Evolutionary conservation across 2,329 filamentous ascomycete species (phyloP), one percentile per base, ranked within the genome.

Genomic region (Diaporthe eres): DNA sequence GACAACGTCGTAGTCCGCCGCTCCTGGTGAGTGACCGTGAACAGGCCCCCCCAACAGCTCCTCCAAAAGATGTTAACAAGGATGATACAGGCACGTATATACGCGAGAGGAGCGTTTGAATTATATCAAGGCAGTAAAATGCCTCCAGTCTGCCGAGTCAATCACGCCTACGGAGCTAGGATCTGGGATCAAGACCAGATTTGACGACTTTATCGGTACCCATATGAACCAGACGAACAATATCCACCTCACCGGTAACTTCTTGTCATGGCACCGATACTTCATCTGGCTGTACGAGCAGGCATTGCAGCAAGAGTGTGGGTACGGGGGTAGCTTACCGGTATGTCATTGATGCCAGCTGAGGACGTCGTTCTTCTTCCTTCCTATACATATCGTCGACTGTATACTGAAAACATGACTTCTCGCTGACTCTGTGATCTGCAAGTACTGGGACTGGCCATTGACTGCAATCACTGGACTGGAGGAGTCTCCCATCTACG

Each of bases 201-300:
- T 81, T 4, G 89, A 90, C 78, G 88, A 90, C 75, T 90, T 86
- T 51, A 82, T 88, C 8, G 87, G 84, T 3, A 83, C 84, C 0
- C 88, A 90, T 75, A 85, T 90, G 72, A 86, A 88, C 67, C 84
- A 87, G 77, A 88, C 88, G 0, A 75, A 82, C n/a, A 74, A 67
- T 1, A 88, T 89, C 31, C 88, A 60, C 44, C 42, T 39, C 25
- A 72, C 68, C 5, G 68, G 70, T 1, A 60, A 58, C 9, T 75
- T 75, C 9, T 70, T 75, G 22, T 70, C 60, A 19, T 75, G 73
- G 73, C 73, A 75, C 55, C 37, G 73, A 9, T 75, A 65, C n/a
- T 75, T 71, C 42, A 60, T 47, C 4, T 75, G 63, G 65, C 22
- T 57, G n/a, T 63, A 63, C 19, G 73, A 75, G 44, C 13, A 72